phyloP scores from a whole-genome alignment of 441 rosid species.

The Erodium moschatum region DNA sequence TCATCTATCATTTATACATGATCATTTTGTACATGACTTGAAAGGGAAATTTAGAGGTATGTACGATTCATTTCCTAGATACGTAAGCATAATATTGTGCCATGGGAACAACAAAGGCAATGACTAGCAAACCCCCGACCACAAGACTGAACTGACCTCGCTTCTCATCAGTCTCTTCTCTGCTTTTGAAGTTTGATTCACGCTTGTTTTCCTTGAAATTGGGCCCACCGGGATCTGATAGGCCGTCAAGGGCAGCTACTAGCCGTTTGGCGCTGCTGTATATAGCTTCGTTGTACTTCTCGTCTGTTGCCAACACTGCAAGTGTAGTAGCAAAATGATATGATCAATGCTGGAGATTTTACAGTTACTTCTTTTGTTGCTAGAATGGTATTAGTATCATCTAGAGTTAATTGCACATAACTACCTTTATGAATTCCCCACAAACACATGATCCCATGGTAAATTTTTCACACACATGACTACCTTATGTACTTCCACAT shows the following conservation, averaged over 20 bases:
- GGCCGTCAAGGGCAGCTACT: slow-evolving; percentile 84
- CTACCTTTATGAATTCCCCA: too few relatives aligned
- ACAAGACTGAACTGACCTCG: slow-evolving; percentile 89
- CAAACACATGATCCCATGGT: too few relatives aligned
- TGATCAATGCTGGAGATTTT: slow-evolving; percentile 4
- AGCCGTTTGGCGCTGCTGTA: slow-evolving; percentile 69
- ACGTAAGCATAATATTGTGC: slow-evolving; percentile 91
- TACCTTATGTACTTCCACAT: too few relatives aligned
- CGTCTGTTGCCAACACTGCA: slow-evolving; percentile 89
- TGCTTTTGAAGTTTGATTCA: slow-evolving; percentile 76
- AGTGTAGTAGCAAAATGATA: not conserved
- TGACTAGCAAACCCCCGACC: slow-evolving; percentile 81
- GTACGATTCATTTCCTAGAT: slow-evolving; percentile 48
- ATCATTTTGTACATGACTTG: slow-evolving; percentile 26
- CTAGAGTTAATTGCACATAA: too few relatives aligned
- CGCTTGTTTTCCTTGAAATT: slow-evolving; percentile 55
- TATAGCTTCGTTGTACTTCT: slow-evolving; percentile 86
- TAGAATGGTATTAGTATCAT: not conserved
- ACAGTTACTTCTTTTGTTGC: not conserved
- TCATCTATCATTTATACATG: slow-evolving; percentile 23
- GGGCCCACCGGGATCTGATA: slow-evolving; percentile 96
- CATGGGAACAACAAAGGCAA: slow-evolving; percentile 94
- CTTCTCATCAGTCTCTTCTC: slow-evolving; percentile 90
- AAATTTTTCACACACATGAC: too few relatives aligned
- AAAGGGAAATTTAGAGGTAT: slow-evolving; percentile 12